These are phyloP conservation scores for Aspergillus saccharolyticus DNA, from an alignment of 495 filamentous ascomycete genomes.

Conservation along the genomic window DNA sequence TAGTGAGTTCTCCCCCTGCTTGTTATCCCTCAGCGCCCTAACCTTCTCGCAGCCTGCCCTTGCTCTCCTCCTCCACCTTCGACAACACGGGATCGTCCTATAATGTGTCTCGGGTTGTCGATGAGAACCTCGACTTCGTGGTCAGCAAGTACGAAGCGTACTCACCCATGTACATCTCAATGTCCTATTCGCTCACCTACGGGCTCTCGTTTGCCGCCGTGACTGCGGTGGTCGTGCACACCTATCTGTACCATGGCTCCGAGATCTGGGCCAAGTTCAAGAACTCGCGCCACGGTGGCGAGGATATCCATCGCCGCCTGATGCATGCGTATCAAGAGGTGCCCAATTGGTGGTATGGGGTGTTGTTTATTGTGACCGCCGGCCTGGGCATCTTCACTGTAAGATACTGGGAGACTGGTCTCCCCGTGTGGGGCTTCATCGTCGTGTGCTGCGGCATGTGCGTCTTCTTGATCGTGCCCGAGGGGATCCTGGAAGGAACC, in stretches of 20 bases:
- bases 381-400: slow-evolving; percentile 49
- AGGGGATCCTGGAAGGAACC: slow-evolving; percentile 79
- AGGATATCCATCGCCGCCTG: slow-evolving; percentile 37
- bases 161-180: slow-evolving; percentile 60
- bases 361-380: slow-evolving; percentile 67
- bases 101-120: slow-evolving; percentile 50
- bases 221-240: slow-evolving; percentile 53
- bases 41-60: slow-evolving; percentile 36
- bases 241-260: slow-evolving; percentile 52
- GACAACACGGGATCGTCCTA: slow-evolving; percentile 57
- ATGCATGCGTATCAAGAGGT: slow-evolving; percentile 29
- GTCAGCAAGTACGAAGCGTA: slow-evolving; percentile 53
- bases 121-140: slow-evolving; percentile 46
- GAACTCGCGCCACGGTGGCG: slow-evolving; percentile 47
- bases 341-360: slow-evolving; percentile 47
- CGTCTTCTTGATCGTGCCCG: slow-evolving; percentile 69
- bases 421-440: slow-evolving; percentile 77
- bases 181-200: slow-evolving; percentile 57
- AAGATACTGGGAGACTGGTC: slow-evolving; percentile 54
- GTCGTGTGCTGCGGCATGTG: slow-evolving; percentile 59
- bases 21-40: slow-evolving; percentile 11
- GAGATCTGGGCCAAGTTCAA: slow-evolving; percentile 53
- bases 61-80: slow-evolving; percentile 55
- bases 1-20: slow-evolving; percentile 45
- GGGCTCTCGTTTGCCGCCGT: slow-evolving; percentile 61